phyloP scores from a whole-genome alignment of 2,329 filamentous ascomycete genomes.

The Gliomastix tumulicola region DNA sequence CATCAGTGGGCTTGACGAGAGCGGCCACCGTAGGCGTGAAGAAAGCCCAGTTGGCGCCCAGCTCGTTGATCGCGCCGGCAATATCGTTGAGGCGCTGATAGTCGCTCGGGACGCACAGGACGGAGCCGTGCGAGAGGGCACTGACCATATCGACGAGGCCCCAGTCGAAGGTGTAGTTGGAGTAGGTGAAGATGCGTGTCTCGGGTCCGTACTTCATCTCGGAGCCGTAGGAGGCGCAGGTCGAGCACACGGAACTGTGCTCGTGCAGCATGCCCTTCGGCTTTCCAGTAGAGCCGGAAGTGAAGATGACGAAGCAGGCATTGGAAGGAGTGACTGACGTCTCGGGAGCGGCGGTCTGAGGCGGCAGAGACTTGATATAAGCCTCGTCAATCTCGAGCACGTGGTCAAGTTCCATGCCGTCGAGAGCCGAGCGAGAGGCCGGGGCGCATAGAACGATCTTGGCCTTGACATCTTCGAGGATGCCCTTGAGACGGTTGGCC shows the following conservation, averaged over 20 bases:
- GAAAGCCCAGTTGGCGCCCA: constrained; percentile 4
- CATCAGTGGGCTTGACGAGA: constrained; percentile 7
- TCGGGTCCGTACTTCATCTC: constrained; percentile 11
- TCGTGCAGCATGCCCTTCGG: constrained; percentile 7
- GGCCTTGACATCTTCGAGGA: constrained; percentile 2
- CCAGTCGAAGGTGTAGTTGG: constrained; percentile 20
- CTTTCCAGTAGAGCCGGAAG: constrained; percentile 5
- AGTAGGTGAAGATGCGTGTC: constrained; percentile 36
- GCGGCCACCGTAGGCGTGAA: constrained; percentile 10
- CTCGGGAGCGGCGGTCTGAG: constrained; percentile 5
- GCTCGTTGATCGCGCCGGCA: neutral
- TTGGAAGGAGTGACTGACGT: constrained; percentile 5
- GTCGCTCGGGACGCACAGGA: constrained; percentile 9
- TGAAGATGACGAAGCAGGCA: constrained; percentile 6
- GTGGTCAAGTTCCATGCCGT: no score
- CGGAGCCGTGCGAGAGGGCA: constrained; percentile 5
- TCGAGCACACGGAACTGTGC: constrained; percentile 11
- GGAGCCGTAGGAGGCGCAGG: constrained; percentile 30
- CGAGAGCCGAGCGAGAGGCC: neutral
- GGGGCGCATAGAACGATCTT: constrained; percentile 5
- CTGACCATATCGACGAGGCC: constrained; percentile 1
- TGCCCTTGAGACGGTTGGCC: constrained; percentile 3
- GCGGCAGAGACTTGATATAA: neutral
- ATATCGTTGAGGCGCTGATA: constrained; percentile 4
- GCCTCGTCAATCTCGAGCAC: constrained; percentile 1